These are phyloP conservation scores for Pichia californica DNA, from an alignment of 805 yeast species.

Conservation along the genomic window DNA sequence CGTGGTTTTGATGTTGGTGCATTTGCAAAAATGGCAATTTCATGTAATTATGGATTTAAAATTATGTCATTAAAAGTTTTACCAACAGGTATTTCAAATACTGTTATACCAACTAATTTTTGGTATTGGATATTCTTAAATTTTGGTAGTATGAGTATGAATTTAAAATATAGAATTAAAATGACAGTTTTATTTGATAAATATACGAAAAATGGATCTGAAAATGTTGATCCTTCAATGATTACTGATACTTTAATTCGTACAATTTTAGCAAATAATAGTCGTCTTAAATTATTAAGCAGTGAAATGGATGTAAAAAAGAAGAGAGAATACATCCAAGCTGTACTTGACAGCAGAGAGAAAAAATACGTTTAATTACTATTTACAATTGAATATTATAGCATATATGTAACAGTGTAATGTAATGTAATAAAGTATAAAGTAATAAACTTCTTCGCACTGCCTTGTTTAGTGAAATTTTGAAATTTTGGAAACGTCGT, in stretches of 20 bases:
- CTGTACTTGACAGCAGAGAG: conserved; percentile 4
- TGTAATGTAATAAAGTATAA: no score
- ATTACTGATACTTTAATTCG: conserved; percentile 15
- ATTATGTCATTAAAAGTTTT: conserved; percentile 31
- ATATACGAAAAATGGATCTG: neutral
- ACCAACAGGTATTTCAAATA: conserved; percentile 34
- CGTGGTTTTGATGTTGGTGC: conserved; percentile 17
- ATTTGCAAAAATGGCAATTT: conserved; percentile 8
- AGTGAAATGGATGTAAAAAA: conserved; percentile 35
- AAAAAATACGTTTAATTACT: conserved; percentile 5
- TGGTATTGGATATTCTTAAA: conserved; percentile 11
- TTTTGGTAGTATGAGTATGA: conserved; percentile 12
- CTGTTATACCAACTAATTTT: conserved; percentile 23
- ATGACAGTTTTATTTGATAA: conserved; percentile 15
- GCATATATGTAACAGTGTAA: neutral
- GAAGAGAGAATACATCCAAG: conserved; percentile 37
- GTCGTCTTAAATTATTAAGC: conserved; percentile 45
- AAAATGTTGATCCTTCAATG: neutral
- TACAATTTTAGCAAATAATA: conserved; percentile 34
- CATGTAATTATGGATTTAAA: conserved; percentile 20
- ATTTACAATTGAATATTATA: no score
- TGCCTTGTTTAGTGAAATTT: no score
- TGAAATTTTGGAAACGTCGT: no score
- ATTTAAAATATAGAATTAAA: conserved; percentile 19
- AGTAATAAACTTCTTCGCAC: no score